phyloP scores from a whole-genome alignment of 371 early-diverging fungal genomes.

The Lichtheimia ramosa region DNA sequence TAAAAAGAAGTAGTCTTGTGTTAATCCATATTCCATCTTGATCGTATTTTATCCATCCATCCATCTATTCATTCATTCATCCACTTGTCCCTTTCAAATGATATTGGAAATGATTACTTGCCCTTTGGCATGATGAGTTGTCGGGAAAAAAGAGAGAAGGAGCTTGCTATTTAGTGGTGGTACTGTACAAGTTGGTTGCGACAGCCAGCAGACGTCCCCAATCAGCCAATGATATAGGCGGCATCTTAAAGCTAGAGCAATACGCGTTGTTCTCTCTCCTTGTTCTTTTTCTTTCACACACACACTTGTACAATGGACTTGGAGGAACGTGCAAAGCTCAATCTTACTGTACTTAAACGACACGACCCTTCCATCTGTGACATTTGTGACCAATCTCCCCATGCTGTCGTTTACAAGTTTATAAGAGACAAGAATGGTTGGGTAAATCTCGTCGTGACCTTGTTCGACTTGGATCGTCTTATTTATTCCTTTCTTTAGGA shows the following conservation, averaged over 20 bases:
- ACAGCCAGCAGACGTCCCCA: background rate
- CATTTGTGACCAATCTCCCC: slow-evolving; percentile 71
- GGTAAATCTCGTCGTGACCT: slow-evolving; percentile 53
- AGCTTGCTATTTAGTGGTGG: background rate
- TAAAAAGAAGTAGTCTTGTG: no score
- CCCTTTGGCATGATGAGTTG: slow-evolving; percentile 5
- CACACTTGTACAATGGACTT: slow-evolving; percentile 47
- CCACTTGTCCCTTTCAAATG: background rate
- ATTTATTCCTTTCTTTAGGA: slow-evolving; percentile 30
- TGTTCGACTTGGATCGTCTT: background rate
- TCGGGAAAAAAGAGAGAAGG: slow-evolving; percentile 7
- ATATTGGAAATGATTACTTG: background rate
- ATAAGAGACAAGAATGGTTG: slow-evolving; percentile 61
- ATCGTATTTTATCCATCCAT: slow-evolving; percentile 10
- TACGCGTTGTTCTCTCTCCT: background rate
- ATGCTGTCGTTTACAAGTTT: slow-evolving; percentile 82
- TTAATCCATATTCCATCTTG: background rate
- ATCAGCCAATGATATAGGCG: background rate
- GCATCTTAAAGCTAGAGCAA: no score
- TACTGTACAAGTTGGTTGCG: background rate
- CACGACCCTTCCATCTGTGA: slow-evolving; percentile 68
- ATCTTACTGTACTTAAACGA: slow-evolving; percentile 70
- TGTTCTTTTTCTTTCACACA: background rate
- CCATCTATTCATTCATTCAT: slow-evolving; percentile 26
- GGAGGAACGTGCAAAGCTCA: slow-evolving; percentile 61